Conservation (phyloP, 2,329 filamentous ascomycete species). For the Arachnomyces sp. region DNA sequence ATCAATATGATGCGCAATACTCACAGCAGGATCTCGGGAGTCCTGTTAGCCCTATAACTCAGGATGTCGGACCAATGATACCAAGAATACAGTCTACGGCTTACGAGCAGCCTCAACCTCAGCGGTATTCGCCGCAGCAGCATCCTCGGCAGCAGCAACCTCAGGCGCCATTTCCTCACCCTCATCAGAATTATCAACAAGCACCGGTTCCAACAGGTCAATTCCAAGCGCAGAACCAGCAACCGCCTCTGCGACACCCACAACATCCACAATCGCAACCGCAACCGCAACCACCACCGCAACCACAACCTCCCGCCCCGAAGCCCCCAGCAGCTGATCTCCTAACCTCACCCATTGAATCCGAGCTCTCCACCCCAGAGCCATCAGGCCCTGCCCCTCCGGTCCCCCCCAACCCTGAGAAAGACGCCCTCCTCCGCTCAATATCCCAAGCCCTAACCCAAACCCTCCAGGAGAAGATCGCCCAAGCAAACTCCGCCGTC, state of each 20-base stretch:
- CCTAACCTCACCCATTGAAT: slow-evolving; percentile 54
- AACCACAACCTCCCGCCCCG: slow-evolving; percentile 17
- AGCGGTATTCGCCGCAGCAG: slow-evolving; percentile 23
- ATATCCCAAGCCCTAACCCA: slow-evolving; percentile 62
- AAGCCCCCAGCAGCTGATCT: slow-evolving; percentile 44
- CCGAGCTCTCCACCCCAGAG: slow-evolving; percentile 44
- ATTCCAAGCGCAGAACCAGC: slow-evolving; percentile 17
- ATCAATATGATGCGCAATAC: slow-evolving; percentile 1
- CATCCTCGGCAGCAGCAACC: slow-evolving; percentile 14
- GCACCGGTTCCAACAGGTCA: slow-evolving; percentile 14
- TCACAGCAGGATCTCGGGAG: slow-evolving; percentile 5
- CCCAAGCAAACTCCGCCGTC: slow-evolving; percentile 66
- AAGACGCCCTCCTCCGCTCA: slow-evolving; percentile 73
- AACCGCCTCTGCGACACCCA: slow-evolving; percentile 15
- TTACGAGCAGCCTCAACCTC: slow-evolving; percentile 17
- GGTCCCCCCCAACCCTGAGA: slow-evolving; percentile 91
- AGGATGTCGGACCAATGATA: not conserved
- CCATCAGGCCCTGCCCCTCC: slow-evolving; percentile 58
- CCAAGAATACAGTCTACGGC: slow-evolving; percentile 14
- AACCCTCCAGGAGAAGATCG: slow-evolving; percentile 59
- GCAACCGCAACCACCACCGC: slow-evolving; percentile 12
- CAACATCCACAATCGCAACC: slow-evolving; percentile 31
- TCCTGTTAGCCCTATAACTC: slow-evolving; percentile 3
- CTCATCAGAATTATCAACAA: slow-evolving; percentile 17
- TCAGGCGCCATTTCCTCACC: not conserved